These are phyloP conservation scores for Eucalyptus curtisii DNA, from an alignment of 345 rosid genomes.

Conservation along the genomic window DNA sequence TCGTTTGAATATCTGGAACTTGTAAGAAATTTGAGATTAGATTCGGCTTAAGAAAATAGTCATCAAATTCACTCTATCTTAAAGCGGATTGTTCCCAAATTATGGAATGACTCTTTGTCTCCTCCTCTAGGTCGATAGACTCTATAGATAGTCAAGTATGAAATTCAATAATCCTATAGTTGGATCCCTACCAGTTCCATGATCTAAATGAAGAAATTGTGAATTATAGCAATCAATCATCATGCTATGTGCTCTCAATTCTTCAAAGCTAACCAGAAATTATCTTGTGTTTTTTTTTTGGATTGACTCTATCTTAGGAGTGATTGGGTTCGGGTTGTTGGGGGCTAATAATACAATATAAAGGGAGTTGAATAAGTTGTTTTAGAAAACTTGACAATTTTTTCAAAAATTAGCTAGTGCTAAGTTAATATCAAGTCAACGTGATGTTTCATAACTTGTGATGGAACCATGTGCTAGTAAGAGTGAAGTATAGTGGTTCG, in stretches of 20 bases:
- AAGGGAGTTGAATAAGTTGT: too few relatives aligned
- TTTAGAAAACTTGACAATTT: too few relatives aligned
- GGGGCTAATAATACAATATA: too few relatives aligned
- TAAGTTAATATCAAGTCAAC: too few relatives aligned
- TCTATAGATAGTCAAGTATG: background rate
- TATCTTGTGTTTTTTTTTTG: background rate
- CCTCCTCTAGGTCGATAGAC: background rate
- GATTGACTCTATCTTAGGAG: background rate
- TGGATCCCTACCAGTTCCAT: background rate
- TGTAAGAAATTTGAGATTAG: rapidly evolving
- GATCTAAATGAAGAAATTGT: background rate
- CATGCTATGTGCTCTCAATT: background rate
- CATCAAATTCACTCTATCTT: background rate
- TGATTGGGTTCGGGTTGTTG: background rate
- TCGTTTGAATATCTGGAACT: background rate
- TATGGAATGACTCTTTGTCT: background rate
- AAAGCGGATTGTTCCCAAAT: background rate
- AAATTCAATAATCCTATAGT: background rate
- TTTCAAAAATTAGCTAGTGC: too few relatives aligned
- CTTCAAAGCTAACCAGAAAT: background rate
- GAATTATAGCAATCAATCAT: background rate
- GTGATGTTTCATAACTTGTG: too few relatives aligned
- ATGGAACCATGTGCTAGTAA: too few relatives aligned
- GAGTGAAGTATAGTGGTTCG: too few relatives aligned
- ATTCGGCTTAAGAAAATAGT: background rate